Evolutionary conservation across 306 rosid species (phyloP).

Genomic region (Cyclanthera cordifolia): DNA sequence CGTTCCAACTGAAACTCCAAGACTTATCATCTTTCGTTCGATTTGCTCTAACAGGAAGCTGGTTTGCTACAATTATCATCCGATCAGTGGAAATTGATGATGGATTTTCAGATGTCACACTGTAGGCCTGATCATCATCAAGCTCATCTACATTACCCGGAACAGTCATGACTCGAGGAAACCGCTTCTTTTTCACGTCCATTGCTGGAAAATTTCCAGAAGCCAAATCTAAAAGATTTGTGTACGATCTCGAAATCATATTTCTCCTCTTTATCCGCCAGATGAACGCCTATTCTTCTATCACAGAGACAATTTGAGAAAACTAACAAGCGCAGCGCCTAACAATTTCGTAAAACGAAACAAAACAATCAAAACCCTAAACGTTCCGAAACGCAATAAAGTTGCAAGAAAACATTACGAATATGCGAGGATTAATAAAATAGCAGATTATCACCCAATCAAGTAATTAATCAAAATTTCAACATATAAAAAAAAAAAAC

Average conservation of each 20-base stretch:
- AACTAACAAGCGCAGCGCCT: constrained; percentile 2
- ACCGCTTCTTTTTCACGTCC: constrained; percentile 40
- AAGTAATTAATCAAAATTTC: neutral
- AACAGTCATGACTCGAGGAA: constrained; percentile 55
- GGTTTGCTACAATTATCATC: constrained; percentile 66
- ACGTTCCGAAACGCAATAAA: neutral
- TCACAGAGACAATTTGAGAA: neutral
- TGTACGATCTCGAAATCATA: constrained; percentile 66
- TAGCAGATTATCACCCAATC: constrained; percentile 6
- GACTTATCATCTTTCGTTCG: constrained; percentile 44
- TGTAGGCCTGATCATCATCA: constrained; percentile 51
- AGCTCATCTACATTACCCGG: constrained; percentile 50
- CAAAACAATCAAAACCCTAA: constrained; percentile 15
- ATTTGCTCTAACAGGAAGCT: constrained; percentile 64
- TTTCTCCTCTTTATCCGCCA: constrained; percentile 20
- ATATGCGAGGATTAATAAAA: neutral
- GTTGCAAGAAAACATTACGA: neutral
- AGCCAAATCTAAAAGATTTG: constrained; percentile 75
- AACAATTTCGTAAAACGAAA: neutral
- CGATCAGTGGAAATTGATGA: constrained; percentile 44
- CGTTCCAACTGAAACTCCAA: constrained; percentile 75
- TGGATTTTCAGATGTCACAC: constrained; percentile 55
- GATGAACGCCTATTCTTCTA: neutral
- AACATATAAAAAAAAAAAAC: neutral
- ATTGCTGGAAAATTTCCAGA: constrained; percentile 61